Base-by-base conservation (phyloP, 495 filamentous ascomycete genomes). In the Penicillium bovifimosum region DNA sequence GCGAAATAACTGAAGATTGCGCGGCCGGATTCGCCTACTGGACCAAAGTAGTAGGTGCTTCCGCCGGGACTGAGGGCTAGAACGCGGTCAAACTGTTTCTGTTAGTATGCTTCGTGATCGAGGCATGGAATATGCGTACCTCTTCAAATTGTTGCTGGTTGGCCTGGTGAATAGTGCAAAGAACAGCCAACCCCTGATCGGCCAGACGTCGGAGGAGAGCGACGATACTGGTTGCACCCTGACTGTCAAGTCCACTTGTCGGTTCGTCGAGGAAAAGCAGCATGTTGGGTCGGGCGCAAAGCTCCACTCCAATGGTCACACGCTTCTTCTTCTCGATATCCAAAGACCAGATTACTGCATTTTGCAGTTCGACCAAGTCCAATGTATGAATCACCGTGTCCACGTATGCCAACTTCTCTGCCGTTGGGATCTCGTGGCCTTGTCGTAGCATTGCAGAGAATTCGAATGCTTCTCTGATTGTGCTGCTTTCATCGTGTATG, bases 361-460 rank as follows among this genome's bases (percentile, higher is more conserved):
- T 86, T 6, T 89, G 88, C 52, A 95, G 83, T 13, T 86, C 78
- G 54, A 87, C 80, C 80, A 96, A 85, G 56, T 92, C 90, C 3
- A 96, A 65, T 2, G 91, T 75, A 1, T 81, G 76, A 31, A 96
- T 83, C 20, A 96, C 85, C 32, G 86, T 83, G 60, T 92, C 86
- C 7, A 91, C 88, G 50, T 95, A 95, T 5, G 80, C 75, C 55
- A 91, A 80, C 66, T 93, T 95, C 47, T 95, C 88, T 31, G 77
- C 75, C 2, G 75, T 74, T 0, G 86, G 73, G 0, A 80, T 81
- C 27, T 85, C 77, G 42, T 71, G 78, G 1, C 85, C 82, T 62
- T 96, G 91, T 33, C 91, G 80, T 6, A 96, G 75, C 39, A 88
- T 76, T 28, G 91, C 91, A 13, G 87, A 91, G 59, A 96, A 96